Base-by-base conservation (phyloP, 208 protist species). In the Trypanosoma platydactyli region DNA sequence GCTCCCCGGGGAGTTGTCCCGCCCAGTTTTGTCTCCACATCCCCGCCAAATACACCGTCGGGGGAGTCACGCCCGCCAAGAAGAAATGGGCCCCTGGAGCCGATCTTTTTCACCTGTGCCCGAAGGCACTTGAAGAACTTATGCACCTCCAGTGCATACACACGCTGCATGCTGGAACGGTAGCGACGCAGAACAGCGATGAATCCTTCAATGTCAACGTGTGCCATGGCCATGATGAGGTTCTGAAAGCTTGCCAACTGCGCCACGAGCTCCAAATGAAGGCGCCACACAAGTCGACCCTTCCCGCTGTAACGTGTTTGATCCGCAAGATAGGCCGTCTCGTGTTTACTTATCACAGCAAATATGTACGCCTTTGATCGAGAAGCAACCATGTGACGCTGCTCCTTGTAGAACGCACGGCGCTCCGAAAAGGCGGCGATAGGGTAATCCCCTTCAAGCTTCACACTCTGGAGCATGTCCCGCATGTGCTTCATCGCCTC, bases 351-450 rank as follows among this genome's bases (percentile, higher is more conserved):
- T 16, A 94, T 89, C 45, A 77, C 65, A 52, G 79, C 67, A 50
- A 92, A 68, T 22, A 89, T 79, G 57, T 89, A 94, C 44, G 63
- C 29, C 64, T 81, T 79, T 9, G 83, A 83, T n/a, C 83, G 78
- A 38, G 76, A 75, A 25, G 80, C 83, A 67, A 94, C 83, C 81
- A 91, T 88, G 49, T 73, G 75, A 27, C 85, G 86, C 71, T 91
- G 85, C 33, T 84, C 76, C 15, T 84, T 57, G 60, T 94, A 95
- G 50, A 82, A 91, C 9, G 75, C 67, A 55, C 88, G 87, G 15
- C 87, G 80, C 74, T 93, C 85, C 33, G 68, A 22, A 16, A 95
- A 85, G 40, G 85, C 84, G n/a, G 82, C 73, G 64, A 95, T 95
- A 61, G 86, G 90, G 57, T 84, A 95, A 49, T 93, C 86, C 22